Conservation (phyloP, 306 rosid species). For the Leucaena leucocephala region DNA sequence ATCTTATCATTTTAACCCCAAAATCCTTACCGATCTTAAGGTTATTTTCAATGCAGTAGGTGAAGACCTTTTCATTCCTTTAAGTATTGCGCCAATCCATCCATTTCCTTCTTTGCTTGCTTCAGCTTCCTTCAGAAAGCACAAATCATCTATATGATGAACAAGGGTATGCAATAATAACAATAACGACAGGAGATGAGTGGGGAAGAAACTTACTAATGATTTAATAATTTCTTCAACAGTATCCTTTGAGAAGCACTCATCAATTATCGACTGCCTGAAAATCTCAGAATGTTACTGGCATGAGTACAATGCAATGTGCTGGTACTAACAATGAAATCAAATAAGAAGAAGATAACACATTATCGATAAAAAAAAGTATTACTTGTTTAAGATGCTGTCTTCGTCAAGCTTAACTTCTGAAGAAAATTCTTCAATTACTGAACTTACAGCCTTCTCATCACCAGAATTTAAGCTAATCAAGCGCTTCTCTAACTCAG, state of each 20-base stretch:
- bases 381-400: conserved; percentile 81
- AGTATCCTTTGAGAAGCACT: conserved; percentile 81
- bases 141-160: conserved; percentile 28
- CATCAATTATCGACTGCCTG: conserved; percentile 72
- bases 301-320: conserved; percentile 4
- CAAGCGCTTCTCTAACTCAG: conserved; percentile 76
- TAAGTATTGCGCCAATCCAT: conserved; percentile 69
- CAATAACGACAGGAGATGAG: conserved; percentile 9
- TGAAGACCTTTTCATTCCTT: conserved; percentile 83
- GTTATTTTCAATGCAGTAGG: conserved; percentile 79
- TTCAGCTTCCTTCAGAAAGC: conserved; percentile 67
- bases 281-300: conserved; percentile 40
- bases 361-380: conserved; percentile 17
- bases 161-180: conserved; percentile 15
- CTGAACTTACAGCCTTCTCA: conserved; percentile 71
- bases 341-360: conserved; percentile 12
- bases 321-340: neutral
- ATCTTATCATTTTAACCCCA: neutral
- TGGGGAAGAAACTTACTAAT: conserved; percentile 51
- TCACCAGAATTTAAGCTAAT: conserved; percentile 73
- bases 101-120: conserved; percentile 76
- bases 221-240: conserved; percentile 78
- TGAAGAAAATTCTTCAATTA: conserved; percentile 74
- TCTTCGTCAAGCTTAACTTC: conserved; percentile 65
- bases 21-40: conserved; percentile 74